phyloP scores from a whole-genome alignment of 2,329 filamentous ascomycete species.

The Chaetomiaceae sp. region DNA sequence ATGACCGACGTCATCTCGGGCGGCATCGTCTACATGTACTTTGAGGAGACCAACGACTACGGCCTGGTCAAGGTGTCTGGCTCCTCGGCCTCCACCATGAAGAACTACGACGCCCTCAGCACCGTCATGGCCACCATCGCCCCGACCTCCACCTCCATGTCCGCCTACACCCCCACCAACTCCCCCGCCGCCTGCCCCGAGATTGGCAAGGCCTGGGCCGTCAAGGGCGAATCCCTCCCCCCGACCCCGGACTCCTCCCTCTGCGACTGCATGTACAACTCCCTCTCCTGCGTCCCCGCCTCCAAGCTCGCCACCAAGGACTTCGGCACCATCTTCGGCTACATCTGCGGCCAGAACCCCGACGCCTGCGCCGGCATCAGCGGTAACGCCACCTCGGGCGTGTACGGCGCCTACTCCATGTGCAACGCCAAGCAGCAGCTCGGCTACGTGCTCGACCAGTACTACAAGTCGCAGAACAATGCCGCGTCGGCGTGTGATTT shows the following conservation, averaged over 20 bases:
- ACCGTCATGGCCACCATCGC: slow-evolving; percentile 63
- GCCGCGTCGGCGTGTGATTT: slow-evolving; percentile 64
- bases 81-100: slow-evolving; percentile 58
- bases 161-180: slow-evolving; percentile 70
- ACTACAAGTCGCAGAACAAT: slow-evolving; percentile 58
- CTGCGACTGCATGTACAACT: slow-evolving; percentile 80
- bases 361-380: slow-evolving; percentile 63
- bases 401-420: slow-evolving; percentile 75
- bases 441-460: slow-evolving; percentile 67
- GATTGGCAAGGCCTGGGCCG: slow-evolving; percentile 62
- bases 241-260: slow-evolving; percentile 73
- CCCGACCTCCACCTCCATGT: slow-evolving; percentile 61
- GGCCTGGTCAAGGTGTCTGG: slow-evolving; percentile 59
- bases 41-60: slow-evolving; percentile 85
- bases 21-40: slow-evolving; percentile 99
- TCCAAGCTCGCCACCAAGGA: slow-evolving; percentile 51
- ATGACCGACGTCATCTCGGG: slow-evolving; percentile 91
- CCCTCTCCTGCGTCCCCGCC: slow-evolving; percentile 65
- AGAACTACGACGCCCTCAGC: slow-evolving; percentile 71
- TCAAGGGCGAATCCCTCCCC: slow-evolving; percentile 63
- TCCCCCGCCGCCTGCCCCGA: slow-evolving; percentile 67
- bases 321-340: slow-evolving; percentile 67
- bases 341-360: slow-evolving; percentile 59
- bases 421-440: slow-evolving; percentile 68
- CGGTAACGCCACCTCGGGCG: slow-evolving; percentile 61